phyloP scores from a whole-genome alignment of 1,284 basidiomycete genomes.

The Fomitopsis pinicola region DNA sequence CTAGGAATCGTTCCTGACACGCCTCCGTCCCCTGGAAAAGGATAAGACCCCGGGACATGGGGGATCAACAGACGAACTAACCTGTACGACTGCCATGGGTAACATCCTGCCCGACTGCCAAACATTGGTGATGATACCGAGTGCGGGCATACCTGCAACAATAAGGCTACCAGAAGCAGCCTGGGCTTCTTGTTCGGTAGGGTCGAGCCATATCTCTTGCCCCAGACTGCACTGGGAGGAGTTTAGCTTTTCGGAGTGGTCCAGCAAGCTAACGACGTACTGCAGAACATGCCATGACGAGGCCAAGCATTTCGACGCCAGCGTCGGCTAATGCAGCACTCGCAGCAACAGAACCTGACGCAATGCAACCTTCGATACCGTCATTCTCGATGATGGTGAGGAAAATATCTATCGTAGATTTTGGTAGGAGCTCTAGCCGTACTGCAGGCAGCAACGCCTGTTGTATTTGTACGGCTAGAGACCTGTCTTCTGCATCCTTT shows the following conservation, averaged over 20 bases:
- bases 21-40: slow-evolving; percentile 53
- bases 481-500: slow-evolving; percentile 92
- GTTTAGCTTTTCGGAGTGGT: slow-evolving; percentile 2
- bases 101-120: slow-evolving; percentile 73
- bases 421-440: slow-evolving; percentile 87
- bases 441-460: slow-evolving; percentile 86
- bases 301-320: slow-evolving; percentile 82
- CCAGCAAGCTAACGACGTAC: slow-evolving; percentile 35
- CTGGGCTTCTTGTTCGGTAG: slow-evolving; percentile 64
- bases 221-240: slow-evolving; percentile 48
- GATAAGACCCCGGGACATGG: not conserved
- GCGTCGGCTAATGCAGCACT: slow-evolving; percentile 88
- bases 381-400: slow-evolving; percentile 91
- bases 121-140: slow-evolving; percentile 81
- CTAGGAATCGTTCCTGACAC: slow-evolving; percentile 64
- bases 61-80: slow-evolving; percentile 28
- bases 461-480: slow-evolving; percentile 78
- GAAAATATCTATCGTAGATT: slow-evolving; percentile 91
- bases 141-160: slow-evolving; percentile 83
- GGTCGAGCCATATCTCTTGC: slow-evolving; percentile 70
- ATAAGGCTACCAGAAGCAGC: slow-evolving; percentile 60
- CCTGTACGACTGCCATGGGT: slow-evolving; percentile 46
- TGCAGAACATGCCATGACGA: slow-evolving; percentile 76
- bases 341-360: slow-evolving; percentile 82
- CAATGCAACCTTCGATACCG: slow-evolving; percentile 80